Base-by-base conservation (phyloP, 2,329 filamentous ascomycete species). In the Rosellinia necatrix region DNA sequence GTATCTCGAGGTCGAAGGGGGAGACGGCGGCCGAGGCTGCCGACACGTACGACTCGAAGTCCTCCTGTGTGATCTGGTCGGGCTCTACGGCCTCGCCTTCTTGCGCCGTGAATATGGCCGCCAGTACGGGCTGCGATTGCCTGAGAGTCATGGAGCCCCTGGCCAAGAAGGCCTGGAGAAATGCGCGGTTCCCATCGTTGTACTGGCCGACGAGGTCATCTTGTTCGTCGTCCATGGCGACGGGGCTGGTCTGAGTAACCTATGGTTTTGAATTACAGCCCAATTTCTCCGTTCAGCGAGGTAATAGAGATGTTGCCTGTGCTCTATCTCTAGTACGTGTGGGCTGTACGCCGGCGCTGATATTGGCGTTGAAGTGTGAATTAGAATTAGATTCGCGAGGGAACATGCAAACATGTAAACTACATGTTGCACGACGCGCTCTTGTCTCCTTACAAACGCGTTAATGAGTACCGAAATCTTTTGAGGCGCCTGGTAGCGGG, bases 161-260 rank as follows among this genome's bases (percentile, higher is more conserved):
- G 3, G 90, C 85, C 72, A 97, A 81, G 64, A 99, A 86, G 44
- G 90, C 90, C 74, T 99, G 94, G 0, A 97, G 79, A 69, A 99
- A 96, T 7, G 93, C 92, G 54, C 91, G 88, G 71, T 97, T 90
- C 59, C 81, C 81, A 70, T 96, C 78, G 53, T 72, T 70, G 67
- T 82, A 84, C 19, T 73, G 71, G 1, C 62, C 60, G 3, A 67
- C 68, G 9, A 74, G 44, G 15, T 71, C 64, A 15, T 69, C 67
- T 30, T 72, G 66, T 56, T 72, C 71, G 15, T 72, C 70, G 43
- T 60, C 58, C 49, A 59, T 61, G 41, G 7, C 34, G 17, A 8
- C 35, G n/a, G 13, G 6, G 12, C 32, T 29, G 27, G 13, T 17
- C 12, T 12, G 7, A 6, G 27, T 35, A 17, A 17, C 13, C 10